Evolutionary conservation across 805 yeast species (phyloP), one percentile per base, ranked within the genome.

Genomic region (Yamadazyma paraphyllophila): DNA sequence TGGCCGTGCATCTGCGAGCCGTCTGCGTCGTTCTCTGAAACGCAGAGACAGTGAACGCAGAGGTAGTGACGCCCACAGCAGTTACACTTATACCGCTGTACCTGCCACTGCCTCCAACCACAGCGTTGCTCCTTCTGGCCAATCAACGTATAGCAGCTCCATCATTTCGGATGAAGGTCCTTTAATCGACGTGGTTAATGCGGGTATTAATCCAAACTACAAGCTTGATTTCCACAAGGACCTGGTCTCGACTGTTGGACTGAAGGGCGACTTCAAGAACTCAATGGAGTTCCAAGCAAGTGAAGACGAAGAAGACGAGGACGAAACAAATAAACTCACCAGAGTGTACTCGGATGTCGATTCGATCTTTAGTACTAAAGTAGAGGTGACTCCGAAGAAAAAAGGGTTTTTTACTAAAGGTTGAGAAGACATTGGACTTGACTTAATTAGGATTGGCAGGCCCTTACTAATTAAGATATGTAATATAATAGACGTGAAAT

Each of bases 301-400:
- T 31, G 51, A 46, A 6, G 56, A 50, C 4, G 53, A 45, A 16
- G 46, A 45, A 7, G 54, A 46, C 6, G 51, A 44, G 3, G 54
- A 43, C 8, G 49, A 44, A 14, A 38, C 34, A n/a, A 39, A 44
- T 35, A 33, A 50, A 36, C 48, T 61, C 27, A 50, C 55, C 2
- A 51, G 56, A 34, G 59, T 56, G 3, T 61, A 60, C 39, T 60
- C 65, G 13, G 56, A 61, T 37, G 62, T 59, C 27, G 59, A 60
- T 33, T 60, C 65, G n/a, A 61, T 61, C 33, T 61, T 61, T 44
- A 53, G 59, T 37, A 60, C 60, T 24, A 59, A 46, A 27, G 44
- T 15, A 2, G 42, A 36, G 12, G 36, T 2, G 5, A 44, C 31
- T 29, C 42, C 45, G 14, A 45, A 45, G 32, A 39, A 31, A 14